Evolutionary conservation across 768 basidiomycete species (phyloP), one percentile per base, ranked within the genome.

Genomic region (Sistotremastrum niveocremeum): DNA sequence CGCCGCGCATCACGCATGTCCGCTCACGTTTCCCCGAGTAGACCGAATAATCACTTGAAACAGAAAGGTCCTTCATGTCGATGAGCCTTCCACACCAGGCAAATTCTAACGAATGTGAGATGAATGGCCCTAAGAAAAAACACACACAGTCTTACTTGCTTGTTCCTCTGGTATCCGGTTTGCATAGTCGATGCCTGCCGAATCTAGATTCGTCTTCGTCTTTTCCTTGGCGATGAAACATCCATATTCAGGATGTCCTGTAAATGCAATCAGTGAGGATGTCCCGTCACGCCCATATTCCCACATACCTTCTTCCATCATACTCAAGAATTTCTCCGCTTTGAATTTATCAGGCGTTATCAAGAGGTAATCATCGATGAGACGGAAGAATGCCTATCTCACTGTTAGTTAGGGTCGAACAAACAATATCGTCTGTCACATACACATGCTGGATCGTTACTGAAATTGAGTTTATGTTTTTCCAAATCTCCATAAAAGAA

Each of bases 401-500:
- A 41, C 34, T 31, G 30, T 45, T 8, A 37, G 12, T 34, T 34
- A 46, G 29, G 11, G 29, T 11, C 35, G 2, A 20, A 7, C 28
- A 31, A 38, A 40, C 32, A 7, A 4, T 6, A 32, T 6, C 4
- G 20, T 40, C 10, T 9, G 36, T 7, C 5, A 60, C 83, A 44
- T 57, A 94, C 91, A 47, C 78, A 81, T 36, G 74, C 60, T 0
- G 67, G 62, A 43, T 81, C 75, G 3, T 72, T 57, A 2, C 71
- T 73, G 51, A 84, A 79, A 36, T 64, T 60, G 31, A 69, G 65
- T 38, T 74, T 69, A 5, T 56, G 65, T 32, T 65, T 72, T 61
- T 98, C 95, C 49, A 99, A 69, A 56, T 94, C 82, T 5, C 89
- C 93, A 53, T 97, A 99, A 60, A 88, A 95, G 62, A 93, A 86